Evolutionary conservation across 805 yeast species (phyloP), one percentile per base, ranked within the genome.

Genomic region (Candida ovalis): DNA sequence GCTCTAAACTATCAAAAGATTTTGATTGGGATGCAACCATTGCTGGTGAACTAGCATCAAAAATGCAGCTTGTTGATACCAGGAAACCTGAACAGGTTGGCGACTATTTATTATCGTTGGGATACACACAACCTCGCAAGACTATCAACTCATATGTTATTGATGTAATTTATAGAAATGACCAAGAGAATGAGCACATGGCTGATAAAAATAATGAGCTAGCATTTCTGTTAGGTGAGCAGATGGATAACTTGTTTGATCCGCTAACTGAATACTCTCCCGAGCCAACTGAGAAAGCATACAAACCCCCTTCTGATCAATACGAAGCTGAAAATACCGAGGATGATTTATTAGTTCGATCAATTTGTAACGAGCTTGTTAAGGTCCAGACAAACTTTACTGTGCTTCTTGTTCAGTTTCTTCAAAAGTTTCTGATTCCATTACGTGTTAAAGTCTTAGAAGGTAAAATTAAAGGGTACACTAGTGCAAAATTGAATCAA

Each of bases 221-320:
- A 19, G 97, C 90, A 0, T 84, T 76, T 51, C 63, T 85, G 32
- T 67, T 92, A 5, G 98, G 98, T 1, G 84, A 83, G 38, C 97
- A 91, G 64, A 68, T 88, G 38, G 97, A 91, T 54, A 92, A 86
- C 56, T 67, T 92, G 35, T 92, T 92, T 65, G 95, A 92, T 59
- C 96, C 97, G 0, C 68, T 90, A 46, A 76, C 88, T 4, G 97
- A 91, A 65, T 92, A 92, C 63, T 87, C 95, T 0, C 98, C 97
- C 0, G 97, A 92, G 64, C 81, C 84, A 27, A 80, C 96, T 35
- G 92, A 86, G 51, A 73, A 77, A 49, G 73, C 78, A 2, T 91
- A 92, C 61, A 72, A 66, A 43, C 81, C 88, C 0, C 96, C 95
- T 2, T 43, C 42, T 47, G 60, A 45, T 48, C 51, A 40, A 7